Evolutionary conservation across 306 rosid species (phyloP).

Genomic region (Aeschynomene evenia): DNA sequence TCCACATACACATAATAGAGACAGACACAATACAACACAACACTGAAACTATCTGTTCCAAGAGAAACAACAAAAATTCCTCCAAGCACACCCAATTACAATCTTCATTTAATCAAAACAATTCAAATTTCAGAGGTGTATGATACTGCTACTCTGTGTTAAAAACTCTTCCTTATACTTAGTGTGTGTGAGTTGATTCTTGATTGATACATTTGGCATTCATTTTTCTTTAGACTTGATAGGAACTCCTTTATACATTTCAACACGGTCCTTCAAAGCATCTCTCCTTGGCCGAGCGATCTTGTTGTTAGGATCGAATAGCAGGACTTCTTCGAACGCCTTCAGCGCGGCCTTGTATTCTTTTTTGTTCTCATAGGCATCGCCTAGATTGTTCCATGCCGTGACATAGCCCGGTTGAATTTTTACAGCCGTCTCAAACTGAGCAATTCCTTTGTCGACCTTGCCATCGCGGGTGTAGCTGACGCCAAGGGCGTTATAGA

Average conservation of each 20-base stretch:
- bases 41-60: neutral
- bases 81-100: constrained; percentile 12
- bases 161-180: constrained; percentile 6
- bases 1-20: neutral
- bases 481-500: constrained; percentile 91
- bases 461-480: constrained; percentile 80
- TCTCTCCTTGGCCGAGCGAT: constrained; percentile 87
- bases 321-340: constrained; percentile 92
- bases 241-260: constrained; percentile 66
- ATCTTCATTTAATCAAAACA: neutral
- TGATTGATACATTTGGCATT: constrained; percentile 8
- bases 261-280: constrained; percentile 56
- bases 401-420: constrained; percentile 95
- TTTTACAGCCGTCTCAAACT: constrained; percentile 87
- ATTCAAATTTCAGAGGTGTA: neutral
- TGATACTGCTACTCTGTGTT: neutral
- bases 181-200: too few relatives aligned
- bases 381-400: constrained; percentile 99
- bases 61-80: constrained; percentile 28
- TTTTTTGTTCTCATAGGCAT: constrained; percentile 82
- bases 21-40: too few relatives aligned
- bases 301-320: constrained; percentile 92
- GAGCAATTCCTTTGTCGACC: constrained; percentile 81
- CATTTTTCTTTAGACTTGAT: constrained; percentile 65
- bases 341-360: constrained; percentile 71